Conservation (phyloP, 352 stramenopile genomes). For the Globisporangium rhizosaccharum region DNA sequence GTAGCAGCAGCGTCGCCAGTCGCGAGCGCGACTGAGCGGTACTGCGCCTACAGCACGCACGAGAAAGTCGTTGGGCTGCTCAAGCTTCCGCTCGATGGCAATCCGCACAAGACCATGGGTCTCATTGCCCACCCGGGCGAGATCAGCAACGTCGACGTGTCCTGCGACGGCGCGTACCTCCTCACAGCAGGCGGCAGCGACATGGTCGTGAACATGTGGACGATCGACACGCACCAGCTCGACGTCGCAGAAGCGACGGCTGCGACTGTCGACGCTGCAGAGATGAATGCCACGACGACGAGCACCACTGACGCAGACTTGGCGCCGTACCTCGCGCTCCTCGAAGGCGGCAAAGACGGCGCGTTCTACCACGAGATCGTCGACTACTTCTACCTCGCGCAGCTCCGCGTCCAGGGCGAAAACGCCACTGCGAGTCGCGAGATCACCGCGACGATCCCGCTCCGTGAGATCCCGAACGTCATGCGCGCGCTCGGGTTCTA, state of each 20-base stretch:
- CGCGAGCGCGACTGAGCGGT: constrained; percentile 37
- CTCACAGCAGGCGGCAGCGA: constrained; percentile 87
- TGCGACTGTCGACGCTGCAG: neutral
- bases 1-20: neutral
- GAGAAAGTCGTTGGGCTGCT: constrained; percentile 83
- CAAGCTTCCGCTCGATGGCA: constrained; percentile 89
- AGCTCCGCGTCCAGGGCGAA: constrained; percentile 90
- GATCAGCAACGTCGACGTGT: constrained; percentile 85
- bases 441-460: constrained; percentile 66
- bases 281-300: neutral
- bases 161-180: constrained; percentile 81
- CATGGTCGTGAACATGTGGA: constrained; percentile 91
- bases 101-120: constrained; percentile 89
- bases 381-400: constrained; percentile 94
- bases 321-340: constrained; percentile 69
- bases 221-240: constrained; percentile 71
- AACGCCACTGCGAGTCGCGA: constrained; percentile 67
- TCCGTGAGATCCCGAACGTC: constrained; percentile 89
- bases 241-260: constrained; percentile 52
- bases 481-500: constrained; percentile 92
- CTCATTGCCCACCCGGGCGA: constrained; percentile 88
- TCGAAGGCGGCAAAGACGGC: constrained; percentile 81
- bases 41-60: constrained; percentile 77
- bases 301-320: neutral
- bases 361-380: constrained; percentile 90